These are phyloP conservation scores for Trichothecium sympodiale DNA, from an alignment of 2,329 filamentous ascomycete species.

Conservation along the genomic window DNA sequence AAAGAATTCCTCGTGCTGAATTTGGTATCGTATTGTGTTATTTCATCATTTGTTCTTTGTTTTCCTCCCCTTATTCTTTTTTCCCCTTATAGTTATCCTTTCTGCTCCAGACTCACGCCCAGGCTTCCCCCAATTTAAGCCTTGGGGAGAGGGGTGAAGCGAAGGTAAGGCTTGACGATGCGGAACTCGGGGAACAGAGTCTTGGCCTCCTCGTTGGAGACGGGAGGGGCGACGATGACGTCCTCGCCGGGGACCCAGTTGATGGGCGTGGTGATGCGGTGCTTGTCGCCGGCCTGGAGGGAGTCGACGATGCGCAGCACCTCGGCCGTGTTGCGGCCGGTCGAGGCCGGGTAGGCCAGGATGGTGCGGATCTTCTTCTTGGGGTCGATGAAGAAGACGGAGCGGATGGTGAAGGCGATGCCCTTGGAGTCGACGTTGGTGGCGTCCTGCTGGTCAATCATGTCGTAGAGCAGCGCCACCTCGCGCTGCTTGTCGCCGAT, in stretches of 20 bases:
- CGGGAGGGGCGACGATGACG: constrained; percentile 77
- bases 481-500: constrained; percentile 71
- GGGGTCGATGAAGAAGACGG: constrained; percentile 90
- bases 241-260: constrained; percentile 85
- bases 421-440: constrained; percentile 74
- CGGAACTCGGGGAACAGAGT: constrained; percentile 73
- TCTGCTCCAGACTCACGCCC: neutral
- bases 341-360: constrained; percentile 85
- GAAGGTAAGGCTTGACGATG: constrained; percentile 60
- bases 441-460: constrained; percentile 73
- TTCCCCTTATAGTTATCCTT: neutral
- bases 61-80: neutral
- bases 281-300: constrained; percentile 75
- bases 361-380: constrained; percentile 88
- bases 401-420: constrained; percentile 87
- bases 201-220: constrained; percentile 77
- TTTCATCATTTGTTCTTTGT: neutral
- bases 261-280: constrained; percentile 79
- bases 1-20: no score
- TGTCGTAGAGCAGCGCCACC: constrained; percentile 67
- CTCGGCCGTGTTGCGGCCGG: constrained; percentile 73
- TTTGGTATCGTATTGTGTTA: no score
- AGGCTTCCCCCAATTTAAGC: constrained; percentile 18
- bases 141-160: constrained; percentile 58
- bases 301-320: constrained; percentile 71